Evolutionary conservation across 2,329 filamentous ascomycete species (phyloP), one percentile per base, ranked within the genome.

Genomic region (Colletotrichum tanaceti): DNA sequence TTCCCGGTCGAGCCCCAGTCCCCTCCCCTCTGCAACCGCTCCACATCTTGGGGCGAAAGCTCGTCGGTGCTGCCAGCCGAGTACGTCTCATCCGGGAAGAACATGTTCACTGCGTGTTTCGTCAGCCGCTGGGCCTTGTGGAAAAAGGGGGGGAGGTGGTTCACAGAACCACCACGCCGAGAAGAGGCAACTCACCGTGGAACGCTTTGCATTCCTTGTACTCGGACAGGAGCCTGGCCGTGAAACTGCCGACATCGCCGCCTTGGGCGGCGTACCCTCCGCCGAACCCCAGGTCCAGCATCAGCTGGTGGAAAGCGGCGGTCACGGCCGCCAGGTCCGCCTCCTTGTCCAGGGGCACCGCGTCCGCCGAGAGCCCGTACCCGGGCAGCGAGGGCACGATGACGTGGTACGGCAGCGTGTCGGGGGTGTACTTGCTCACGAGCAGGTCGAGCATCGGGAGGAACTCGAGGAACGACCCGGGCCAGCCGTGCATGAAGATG

Each of bases 351-450:
- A 72, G n/a, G 1, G 85, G 84, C 0, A 79, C 75, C 1, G 80
- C 81, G 0, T 85, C 87, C 68, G 86, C 83, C 0, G 80, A 79
- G 5, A 68, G 52, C 0, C 63, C 67, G 72, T 85, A 89, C 13
- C 86, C 87, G 0, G 86, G 85, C 2, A 89, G 76, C 0, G 83
- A 86, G 0, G 87, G 87, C 0, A 85, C 82, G 43, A 89, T 80
- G 50, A 89, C 75, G 71, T 89, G 86, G 72, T 86, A 89, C 0
- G 87, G 87, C 18, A 89, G 76, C 0, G 77, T 79, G 0, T 82
- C 76, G 0, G 85, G 79, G 0, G 81, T 80, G 73, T 88, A 88
- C 61, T 83, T 83, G 3, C 78, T 73, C 32, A 74, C 74, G 1
- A 89, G 74, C 4, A 85, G 49, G 1, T 81, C 73, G 61, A 90